Percentiles rank a stretch among this genome's conserved stretches.
phyloP scores from a whole-genome alignment of 257 asterid genomes.

The Nicotiana noctiflora region DNA sequence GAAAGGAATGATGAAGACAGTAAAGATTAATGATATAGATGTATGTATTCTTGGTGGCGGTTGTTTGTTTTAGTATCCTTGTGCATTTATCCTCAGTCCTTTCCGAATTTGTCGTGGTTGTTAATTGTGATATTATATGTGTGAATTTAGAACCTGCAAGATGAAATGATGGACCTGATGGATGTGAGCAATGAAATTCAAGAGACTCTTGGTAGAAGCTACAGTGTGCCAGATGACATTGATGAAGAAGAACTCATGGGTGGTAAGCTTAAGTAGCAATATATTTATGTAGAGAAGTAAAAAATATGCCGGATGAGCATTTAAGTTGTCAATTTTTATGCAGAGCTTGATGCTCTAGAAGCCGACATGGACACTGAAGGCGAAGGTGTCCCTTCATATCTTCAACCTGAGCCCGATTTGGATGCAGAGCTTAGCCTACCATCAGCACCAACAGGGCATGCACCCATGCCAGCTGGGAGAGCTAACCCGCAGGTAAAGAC shows the following conservation, averaged over 20 bases:
- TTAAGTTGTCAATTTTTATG: conserved; percentile 2
- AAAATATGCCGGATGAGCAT: background rate
- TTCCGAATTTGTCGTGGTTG: background rate
- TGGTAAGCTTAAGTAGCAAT: conserved; percentile 43
- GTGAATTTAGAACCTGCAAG: conserved; percentile 68
- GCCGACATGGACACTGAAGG: conserved; percentile 92
- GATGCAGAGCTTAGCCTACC: conserved; percentile 85
- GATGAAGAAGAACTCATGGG: conserved; percentile 97
- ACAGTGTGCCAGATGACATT: conserved; percentile 87
- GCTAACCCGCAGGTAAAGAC: conserved; percentile 51
- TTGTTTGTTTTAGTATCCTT: background rate
- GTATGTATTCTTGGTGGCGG: conserved; percentile 34
- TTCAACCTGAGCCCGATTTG: conserved; percentile 78
- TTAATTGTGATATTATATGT: background rate
- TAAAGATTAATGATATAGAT: conserved; percentile 96
- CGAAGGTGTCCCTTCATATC: conserved; percentile 89
- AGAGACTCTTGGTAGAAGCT: conserved; percentile 96
- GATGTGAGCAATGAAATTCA: conserved; percentile 96
- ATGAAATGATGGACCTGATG: conserved; percentile 99
- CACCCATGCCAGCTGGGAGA: conserved; percentile 44
- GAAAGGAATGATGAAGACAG: conserved; percentile 99
- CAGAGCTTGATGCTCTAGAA: conserved; percentile 99
- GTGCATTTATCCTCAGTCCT: background rate
- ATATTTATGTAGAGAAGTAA: background rate
- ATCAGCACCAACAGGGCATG: conserved; percentile 78